Conservation (phyloP, 148 eudicot genomes). For the Chenopodium formosanum region DNA sequence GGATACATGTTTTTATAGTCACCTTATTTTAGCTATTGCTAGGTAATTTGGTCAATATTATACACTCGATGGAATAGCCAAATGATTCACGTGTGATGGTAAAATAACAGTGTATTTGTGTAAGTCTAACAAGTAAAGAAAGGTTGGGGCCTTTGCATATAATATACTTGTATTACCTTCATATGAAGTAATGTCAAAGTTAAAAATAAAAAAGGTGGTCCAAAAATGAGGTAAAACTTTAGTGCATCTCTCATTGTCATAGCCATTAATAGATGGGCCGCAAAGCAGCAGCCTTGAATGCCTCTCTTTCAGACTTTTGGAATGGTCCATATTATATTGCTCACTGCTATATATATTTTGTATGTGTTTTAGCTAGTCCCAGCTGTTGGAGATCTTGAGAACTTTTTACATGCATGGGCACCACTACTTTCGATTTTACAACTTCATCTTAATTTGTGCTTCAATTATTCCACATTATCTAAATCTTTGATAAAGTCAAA, state of each 20-base stretch:
- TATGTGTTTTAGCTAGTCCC: neutral
- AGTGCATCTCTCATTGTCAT: slow-evolving; percentile 14
- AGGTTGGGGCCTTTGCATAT: neutral
- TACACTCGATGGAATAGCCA: no score
- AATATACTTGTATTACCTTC: no score
- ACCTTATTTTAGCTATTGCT: no score
- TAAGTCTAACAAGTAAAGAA: neutral
- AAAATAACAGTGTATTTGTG: no score
- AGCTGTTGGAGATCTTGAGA: neutral
- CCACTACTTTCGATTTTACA: neutral
- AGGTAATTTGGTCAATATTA: no score
- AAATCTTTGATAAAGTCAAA: no score
- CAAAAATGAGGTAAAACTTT: neutral
- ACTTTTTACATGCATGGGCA: neutral
- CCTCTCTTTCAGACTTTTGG: neutral
- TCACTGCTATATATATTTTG: no score
- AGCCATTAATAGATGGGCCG: slow-evolving; percentile 32
- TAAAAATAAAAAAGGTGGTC: neutral
- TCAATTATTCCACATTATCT: no score
- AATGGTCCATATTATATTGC: slow-evolving; percentile 14
- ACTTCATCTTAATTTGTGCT: neutral
- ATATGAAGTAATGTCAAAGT: no score
- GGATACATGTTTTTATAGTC: no score
- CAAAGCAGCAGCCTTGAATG: slow-evolving; percentile 11
- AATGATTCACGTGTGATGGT: no score